These are phyloP conservation scores for Dipteronia sinensis DNA, from an alignment of 345 rosid species.

Conservation along the genomic window DNA sequence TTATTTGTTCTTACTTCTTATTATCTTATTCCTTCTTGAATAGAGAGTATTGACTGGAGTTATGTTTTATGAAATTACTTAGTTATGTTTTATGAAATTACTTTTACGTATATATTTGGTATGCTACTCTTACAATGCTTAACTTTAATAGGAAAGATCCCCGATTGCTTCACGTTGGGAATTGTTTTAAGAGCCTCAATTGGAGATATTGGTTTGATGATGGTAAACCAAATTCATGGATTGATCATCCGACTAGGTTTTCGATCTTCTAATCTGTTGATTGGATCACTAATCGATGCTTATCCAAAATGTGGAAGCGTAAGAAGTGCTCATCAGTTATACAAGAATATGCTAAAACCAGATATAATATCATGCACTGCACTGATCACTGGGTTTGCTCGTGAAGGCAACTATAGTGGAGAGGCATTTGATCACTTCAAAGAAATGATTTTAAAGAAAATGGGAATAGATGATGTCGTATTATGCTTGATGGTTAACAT, in stretches of 20 bases:
- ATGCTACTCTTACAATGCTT: constrained; percentile 11
- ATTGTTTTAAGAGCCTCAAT: constrained; percentile 61
- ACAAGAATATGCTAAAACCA: constrained; percentile 37
- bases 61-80: neutral
- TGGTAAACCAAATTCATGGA: constrained; percentile 57
- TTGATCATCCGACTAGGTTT: constrained; percentile 50
- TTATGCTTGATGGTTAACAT: constrained; percentile 61
- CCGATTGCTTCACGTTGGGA: constrained; percentile 69
- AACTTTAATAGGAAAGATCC: constrained; percentile 48
- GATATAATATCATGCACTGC: constrained; percentile 70
- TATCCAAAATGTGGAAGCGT: constrained; percentile 64
- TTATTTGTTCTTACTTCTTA: neutral
- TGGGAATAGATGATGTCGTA: constrained; percentile 54
- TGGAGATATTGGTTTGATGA: constrained; percentile 30
- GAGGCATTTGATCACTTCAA: constrained; percentile 58
- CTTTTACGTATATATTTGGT: neutral
- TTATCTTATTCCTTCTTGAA: constrained; percentile 1
- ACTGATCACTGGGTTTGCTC: constrained; percentile 59
- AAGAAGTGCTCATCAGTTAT: constrained; percentile 43
- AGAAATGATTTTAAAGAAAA: constrained; percentile 45
- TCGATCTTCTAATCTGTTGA: constrained; percentile 38
- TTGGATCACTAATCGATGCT: constrained; percentile 60
- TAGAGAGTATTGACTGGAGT: neutral
- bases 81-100: neutral
- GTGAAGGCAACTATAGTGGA: constrained; percentile 19